phyloP scores from a whole-genome alignment of 768 basidiomycete genomes.

The Russula ochroleuca region DNA sequence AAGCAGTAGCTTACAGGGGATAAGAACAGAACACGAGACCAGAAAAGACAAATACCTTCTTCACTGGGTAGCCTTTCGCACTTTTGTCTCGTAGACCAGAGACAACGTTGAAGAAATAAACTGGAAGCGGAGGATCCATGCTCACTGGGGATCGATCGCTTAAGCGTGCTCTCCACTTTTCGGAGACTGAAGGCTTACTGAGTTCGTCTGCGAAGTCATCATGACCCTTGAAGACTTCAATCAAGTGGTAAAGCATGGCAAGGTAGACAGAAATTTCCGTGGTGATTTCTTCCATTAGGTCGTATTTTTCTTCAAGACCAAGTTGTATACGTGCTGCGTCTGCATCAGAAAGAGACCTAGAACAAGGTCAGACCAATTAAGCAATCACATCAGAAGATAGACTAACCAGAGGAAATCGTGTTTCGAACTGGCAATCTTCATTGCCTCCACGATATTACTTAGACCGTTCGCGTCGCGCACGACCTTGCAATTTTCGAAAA shows the following conservation, averaged over 20 bases:
- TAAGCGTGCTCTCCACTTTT: conserved; percentile 1
- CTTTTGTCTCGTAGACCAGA: conserved; percentile 87
- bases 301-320: conserved; percentile 62
- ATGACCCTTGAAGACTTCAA: conserved; percentile 90
- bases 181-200: conserved; percentile 53
- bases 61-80: conserved; percentile 93
- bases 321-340: conserved; percentile 71
- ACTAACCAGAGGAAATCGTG: conserved; percentile 76
- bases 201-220: conserved; percentile 95
- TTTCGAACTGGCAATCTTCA: conserved; percentile 85
- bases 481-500: conserved; percentile 88
- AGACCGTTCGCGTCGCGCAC: conserved; percentile 82
- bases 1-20: conserved; percentile 64
- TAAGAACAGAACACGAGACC: conserved; percentile 18
- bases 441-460: conserved; percentile 74
- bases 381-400: background rate
- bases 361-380: conserved; percentile 10
- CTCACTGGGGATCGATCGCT: conserved; percentile 59
- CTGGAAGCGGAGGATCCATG: conserved; percentile 88
- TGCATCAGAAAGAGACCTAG: conserved; percentile 69
- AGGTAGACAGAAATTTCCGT: conserved; percentile 92
- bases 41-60: conserved; percentile 59
- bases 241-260: conserved; percentile 91
- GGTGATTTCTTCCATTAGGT: conserved; percentile 83
- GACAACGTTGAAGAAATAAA: conserved; percentile 89